Evolutionary conservation across 2,329 filamentous ascomycete genomes (phyloP).

Genomic region (Diaporthe longicolla): DNA sequence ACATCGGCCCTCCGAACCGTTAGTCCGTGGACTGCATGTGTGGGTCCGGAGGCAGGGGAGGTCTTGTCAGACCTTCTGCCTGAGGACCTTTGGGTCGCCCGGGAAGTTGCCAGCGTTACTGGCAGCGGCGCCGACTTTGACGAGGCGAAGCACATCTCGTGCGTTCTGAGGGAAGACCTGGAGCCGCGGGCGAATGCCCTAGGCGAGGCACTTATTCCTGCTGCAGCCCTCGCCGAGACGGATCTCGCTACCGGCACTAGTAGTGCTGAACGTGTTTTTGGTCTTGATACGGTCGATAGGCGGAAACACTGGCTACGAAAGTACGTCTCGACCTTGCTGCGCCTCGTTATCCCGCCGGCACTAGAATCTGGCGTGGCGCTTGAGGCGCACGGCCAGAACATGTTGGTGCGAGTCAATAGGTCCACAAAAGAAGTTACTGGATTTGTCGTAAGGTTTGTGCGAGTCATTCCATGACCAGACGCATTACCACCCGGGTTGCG

Average conservation of each 20-base stretch:
- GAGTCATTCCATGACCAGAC: not conserved
- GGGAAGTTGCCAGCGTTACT: conserved; percentile 27
- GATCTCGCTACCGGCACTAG: conserved; percentile 2
- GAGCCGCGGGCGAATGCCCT: conserved; percentile 20
- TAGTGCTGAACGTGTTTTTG: conserved; percentile 23
- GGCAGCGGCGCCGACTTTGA: conserved; percentile 27
- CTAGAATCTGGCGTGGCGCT: conserved; percentile 19
- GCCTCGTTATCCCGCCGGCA: conserved; percentile 2
- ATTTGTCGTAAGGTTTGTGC: conserved; percentile 26
- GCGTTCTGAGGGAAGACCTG: conserved; percentile 20
- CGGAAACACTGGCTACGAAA: not conserved
- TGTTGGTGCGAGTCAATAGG: conserved; percentile 22
- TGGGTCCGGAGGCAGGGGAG: conserved; percentile 16
- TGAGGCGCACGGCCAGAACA: conserved; percentile 30
- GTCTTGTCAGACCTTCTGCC: conserved; percentile 16
- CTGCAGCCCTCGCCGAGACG: conserved; percentile 19
- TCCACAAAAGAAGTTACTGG: conserved; percentile 26
- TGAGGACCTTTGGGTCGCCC: conserved; percentile 9
- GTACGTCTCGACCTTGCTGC: conserved; percentile 16
- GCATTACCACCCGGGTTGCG: too few species aligned
- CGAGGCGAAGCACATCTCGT: conserved; percentile 23
- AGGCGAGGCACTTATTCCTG: conserved; percentile 9
- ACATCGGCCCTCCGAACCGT: conserved; percentile 22
- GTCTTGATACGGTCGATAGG: not conserved
- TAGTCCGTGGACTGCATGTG: conserved; percentile 15